phyloP scores from a whole-genome alignment of 352 stramenopile genomes.

The Pythium sukuiense region DNA sequence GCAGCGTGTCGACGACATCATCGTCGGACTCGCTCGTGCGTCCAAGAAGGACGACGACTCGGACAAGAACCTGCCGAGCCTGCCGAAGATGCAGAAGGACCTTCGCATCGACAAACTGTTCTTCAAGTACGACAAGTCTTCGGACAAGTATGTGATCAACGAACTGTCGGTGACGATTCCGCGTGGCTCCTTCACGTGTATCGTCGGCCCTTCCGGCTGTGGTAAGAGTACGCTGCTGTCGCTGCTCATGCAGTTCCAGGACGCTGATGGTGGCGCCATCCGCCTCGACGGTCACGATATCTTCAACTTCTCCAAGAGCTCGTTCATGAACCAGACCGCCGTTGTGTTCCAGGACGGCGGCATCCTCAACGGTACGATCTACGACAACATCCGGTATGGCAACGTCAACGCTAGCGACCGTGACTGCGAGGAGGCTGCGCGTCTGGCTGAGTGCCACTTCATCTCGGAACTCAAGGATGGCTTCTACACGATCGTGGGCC shows the following conservation, averaged over 20 bases:
- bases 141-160: constrained; percentile 81
- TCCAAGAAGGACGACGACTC: constrained; percentile 20
- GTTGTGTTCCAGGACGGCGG: constrained; percentile 88
- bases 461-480: constrained; percentile 79
- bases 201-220: constrained; percentile 82
- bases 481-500: constrained; percentile 80
- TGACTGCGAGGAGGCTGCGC: constrained; percentile 80
- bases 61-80: constrained; percentile 67
- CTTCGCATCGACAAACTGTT: constrained; percentile 78
- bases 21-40: constrained; percentile 50
- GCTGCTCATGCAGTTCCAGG: constrained; percentile 89
- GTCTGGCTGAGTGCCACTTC: constrained; percentile 82
- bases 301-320: constrained; percentile 86
- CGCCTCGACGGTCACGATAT: constrained; percentile 81
- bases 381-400: constrained; percentile 87
- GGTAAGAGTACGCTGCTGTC: constrained; percentile 87
- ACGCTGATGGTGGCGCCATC: constrained; percentile 78
- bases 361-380: constrained; percentile 87
- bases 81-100: constrained; percentile 84
- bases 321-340: constrained; percentile 85
- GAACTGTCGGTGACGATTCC: constrained; percentile 71
- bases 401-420: constrained; percentile 67
- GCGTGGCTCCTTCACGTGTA: constrained; percentile 81
- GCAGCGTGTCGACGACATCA: constrained; percentile 86
- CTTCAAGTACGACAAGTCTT: constrained; percentile 87